Evolutionary conservation across 768 basidiomycete species (phyloP).

Genomic region (Xanthoconium purpureum): DNA sequence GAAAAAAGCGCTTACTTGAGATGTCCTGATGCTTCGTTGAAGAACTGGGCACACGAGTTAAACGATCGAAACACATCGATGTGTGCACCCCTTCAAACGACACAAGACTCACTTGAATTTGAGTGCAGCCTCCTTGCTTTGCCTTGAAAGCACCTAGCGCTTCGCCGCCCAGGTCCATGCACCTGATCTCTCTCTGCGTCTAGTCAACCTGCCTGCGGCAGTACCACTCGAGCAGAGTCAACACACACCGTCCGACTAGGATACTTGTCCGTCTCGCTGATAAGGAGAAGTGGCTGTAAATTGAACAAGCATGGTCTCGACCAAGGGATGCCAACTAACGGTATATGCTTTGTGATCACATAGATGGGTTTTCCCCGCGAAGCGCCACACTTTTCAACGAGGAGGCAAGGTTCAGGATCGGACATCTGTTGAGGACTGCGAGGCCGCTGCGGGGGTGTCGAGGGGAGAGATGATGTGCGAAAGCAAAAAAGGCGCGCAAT

Average conservation of each 20-base stretch:
- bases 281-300: slow-evolving; percentile 13
- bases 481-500: slow-evolving; percentile 24
- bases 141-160: slow-evolving; percentile 41
- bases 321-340: slow-evolving; percentile 32
- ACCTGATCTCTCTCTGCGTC: slow-evolving; percentile 40
- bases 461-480: slow-evolving; percentile 22
- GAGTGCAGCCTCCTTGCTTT: slow-evolving; percentile 39
- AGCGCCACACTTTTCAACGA: slow-evolving; percentile 42
- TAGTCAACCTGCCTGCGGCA: slow-evolving; percentile 9
- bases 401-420: slow-evolving; percentile 34
- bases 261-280: slow-evolving; percentile 34
- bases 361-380: slow-evolving; percentile 42
- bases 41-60: slow-evolving; percentile 28
- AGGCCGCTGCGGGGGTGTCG: slow-evolving; percentile 7
- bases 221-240: not conserved
- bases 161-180: slow-evolving; percentile 42
- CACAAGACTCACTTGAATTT: slow-evolving; percentile 36
- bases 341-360: slow-evolving; percentile 41
- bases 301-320: slow-evolving; percentile 8
- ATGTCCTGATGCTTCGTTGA: slow-evolving; percentile 37
- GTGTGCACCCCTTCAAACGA: not conserved
- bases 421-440: slow-evolving; percentile 20
- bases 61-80: not conserved
- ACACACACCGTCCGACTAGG: slow-evolving; percentile 33
- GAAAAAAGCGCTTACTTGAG: slow-evolving; percentile 33